Evolutionary conservation across 1,284 basidiomycete species (phyloP), one percentile per base, ranked within the genome.

Genomic region (Rhodotorula sp.): DNA sequence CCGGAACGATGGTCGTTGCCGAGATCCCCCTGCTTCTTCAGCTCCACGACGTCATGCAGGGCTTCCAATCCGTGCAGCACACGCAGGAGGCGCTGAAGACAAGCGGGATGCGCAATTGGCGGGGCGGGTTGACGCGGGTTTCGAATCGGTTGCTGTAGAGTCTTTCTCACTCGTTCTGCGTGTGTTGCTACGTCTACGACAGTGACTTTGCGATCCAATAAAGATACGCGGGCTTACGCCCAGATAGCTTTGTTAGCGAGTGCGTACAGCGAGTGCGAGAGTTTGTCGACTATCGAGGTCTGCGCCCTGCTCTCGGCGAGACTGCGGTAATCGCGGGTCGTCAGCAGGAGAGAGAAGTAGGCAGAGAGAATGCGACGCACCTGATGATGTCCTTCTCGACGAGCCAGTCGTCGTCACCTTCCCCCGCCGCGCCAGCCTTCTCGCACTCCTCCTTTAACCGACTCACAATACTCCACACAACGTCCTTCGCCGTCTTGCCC

Each of bases 1-100:
- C 34, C 11, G 52, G 17, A 0, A n/a, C n/a, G 7, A 27, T 55
- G 7, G n/a, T 30, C 19, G 44, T 10, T 6, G 51, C 54, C n/a
- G 52, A 60, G 49, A 46, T 52, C 34, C 53, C 66, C 17, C 4
- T 59, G 15, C n/a, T 49, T 0, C 81, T 94, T 56, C 83, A 86
- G 51, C 89, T 91, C 0, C 88, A 90, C 64, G 92, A 94, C 78
- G 91, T 94, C 22, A 88, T 92, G 74, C 91, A 92, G 78, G 92
- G 92, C 0, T 94, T 93, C 79, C 83, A 90, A 1, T 83, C 90
- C 71, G 92, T 94, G 86, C 91, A 94, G 80, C 85, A 87, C 24
- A 89, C 92, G 72, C 90, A 90, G 86, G 84, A 87, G 5, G 88
- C 90, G 76, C 84, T 85, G 59, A 86, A 91, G 56, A 88, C 88